Conservation (phyloP, 306 rosid species). For the Acacia melanoxylon region DNA sequence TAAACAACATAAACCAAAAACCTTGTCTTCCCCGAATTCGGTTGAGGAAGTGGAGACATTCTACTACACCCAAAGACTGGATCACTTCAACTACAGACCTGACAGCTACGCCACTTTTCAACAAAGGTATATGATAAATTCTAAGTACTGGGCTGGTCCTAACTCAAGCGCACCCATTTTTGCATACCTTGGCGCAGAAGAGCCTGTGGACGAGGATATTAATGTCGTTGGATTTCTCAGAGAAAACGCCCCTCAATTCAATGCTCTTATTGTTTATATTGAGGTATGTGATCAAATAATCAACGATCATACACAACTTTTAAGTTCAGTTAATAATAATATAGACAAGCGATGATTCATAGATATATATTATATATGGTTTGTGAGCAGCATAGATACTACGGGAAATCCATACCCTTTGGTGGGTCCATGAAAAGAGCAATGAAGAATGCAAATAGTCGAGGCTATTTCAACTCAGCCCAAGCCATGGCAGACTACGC, state of each 20-base stretch:
- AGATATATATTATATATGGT: not conserved
- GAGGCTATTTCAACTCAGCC: conserved; percentile 53
- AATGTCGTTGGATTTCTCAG: conserved; percentile 2
- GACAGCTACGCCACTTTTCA: conserved; percentile 37
- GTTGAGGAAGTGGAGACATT: conserved; percentile 29
- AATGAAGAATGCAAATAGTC: conserved; percentile 40
- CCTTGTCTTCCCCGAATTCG: not conserved
- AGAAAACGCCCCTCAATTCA: conserved; percentile 27
- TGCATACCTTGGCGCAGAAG: conserved; percentile 42
- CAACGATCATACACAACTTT: not conserved
- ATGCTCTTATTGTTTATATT: conserved; percentile 33
- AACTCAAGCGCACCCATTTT: conserved; percentile 38
- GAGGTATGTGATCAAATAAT: conserved; percentile 30
- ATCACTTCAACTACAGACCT: conserved; percentile 44
- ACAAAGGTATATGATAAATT: conserved; percentile 39
- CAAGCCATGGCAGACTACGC: conserved; percentile 71
- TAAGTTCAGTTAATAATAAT: not conserved
- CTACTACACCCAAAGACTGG: conserved; percentile 39
- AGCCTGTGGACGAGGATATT: conserved; percentile 8
- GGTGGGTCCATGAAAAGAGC: conserved; percentile 33
- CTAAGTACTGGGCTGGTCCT: conserved; percentile 37
- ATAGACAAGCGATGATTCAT: not conserved
- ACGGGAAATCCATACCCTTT: conserved; percentile 47
- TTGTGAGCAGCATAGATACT: conserved; percentile 38
- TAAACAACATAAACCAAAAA: conserved; percentile 12